Evolutionary conservation across 176 grass and related monocot genomes (phyloP).

Genomic region (Bolboschoenus planiculmis): DNA sequence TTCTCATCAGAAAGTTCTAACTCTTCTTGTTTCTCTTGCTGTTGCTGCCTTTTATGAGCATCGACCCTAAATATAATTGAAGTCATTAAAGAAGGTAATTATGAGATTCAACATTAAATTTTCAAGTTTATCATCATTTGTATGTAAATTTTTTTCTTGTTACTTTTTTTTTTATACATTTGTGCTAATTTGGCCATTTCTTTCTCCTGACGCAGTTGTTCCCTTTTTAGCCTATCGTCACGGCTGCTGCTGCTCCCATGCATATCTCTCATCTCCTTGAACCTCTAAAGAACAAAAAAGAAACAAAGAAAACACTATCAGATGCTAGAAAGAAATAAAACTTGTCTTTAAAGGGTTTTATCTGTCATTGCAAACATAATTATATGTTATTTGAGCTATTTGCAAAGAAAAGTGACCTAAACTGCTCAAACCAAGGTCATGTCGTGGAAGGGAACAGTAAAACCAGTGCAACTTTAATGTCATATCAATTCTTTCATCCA

Average conservation of each 20-base stretch:
- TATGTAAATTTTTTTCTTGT: neutral
- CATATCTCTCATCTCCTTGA: constrained; percentile 96
- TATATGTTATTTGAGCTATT: neutral
- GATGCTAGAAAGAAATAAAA: neutral
- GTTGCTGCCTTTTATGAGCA: constrained; percentile 76
- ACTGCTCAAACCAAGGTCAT: neutral
- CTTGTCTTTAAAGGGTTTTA: neutral
- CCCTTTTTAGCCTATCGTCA: constrained; percentile 83
- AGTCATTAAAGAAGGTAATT: constrained; percentile 30
- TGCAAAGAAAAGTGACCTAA: neutral
- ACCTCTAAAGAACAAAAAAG: constrained; percentile 40
- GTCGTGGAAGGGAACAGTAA: neutral
- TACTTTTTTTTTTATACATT: constrained; percentile 41
- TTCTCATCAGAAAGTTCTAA: constrained; percentile 23
- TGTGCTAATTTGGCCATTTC: constrained; percentile 92
- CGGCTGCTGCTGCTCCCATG: constrained; percentile 63
- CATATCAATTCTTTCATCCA: neutral
- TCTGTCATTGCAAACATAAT: neutral
- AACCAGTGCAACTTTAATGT: neutral
- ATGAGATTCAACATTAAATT: constrained; percentile 9
- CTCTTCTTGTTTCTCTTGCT: constrained; percentile 48
- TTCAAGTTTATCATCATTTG: neutral
- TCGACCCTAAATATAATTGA: constrained; percentile 40
- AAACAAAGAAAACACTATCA: neutral
- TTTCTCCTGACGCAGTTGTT: constrained; percentile 88